Base-by-base conservation (phyloP, 2,329 filamentous ascomycete genomes). In the Beauveria medogensis region DNA sequence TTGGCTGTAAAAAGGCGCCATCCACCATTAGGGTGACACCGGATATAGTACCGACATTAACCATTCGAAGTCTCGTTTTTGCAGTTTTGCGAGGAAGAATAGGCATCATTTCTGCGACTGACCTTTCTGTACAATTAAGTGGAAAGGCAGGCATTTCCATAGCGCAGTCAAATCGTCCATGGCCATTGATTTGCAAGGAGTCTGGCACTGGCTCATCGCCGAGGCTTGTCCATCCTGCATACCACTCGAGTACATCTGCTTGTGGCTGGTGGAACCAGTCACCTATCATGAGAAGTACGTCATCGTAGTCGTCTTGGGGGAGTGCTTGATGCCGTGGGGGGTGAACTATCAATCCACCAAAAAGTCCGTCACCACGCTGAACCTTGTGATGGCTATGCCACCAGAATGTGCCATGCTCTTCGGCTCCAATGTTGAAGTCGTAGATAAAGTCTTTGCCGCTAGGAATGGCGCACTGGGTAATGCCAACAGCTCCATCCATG, bases 301-400 rank as follows among this genome's bases (percentile, higher is more conserved):
- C 40, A 59, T 87, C 82, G 66, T 57, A 41, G 28, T 61, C 60
- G 7, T 37, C 34, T 3, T 60, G 28, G 6, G 9, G 22, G 7
- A 18, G 8, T 3, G 28, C 8, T n/a, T 34, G 37, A 14, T 84
- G 24, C 74, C 73, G 26, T 77, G 76, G 0, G 74, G 74, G 2
- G 62, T 85, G 77, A 63, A 87, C 81, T 7, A 87, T 72, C 16
- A 89, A 78, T 0, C 78, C 79, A 0, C 85, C 86, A 28, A 80
- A 75, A 1, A 87, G 71, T 1, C 86, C 86, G 59, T 86, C 79
- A 65, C 74, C 77, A 1, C 73, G 69, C 63, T 78, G 75, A 0
- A 75, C 66, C 5, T 77, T 73, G 63, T 81, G 80, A 67, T 87
- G 84, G 5, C 80, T 82, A 66, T 87, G 85, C 66, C 84, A 86